Percentiles rank a stretch among this genome's conserved stretches.
Conservation (phyloP, 1,284 basidiomycete species). For the Neotropicomus parvogracilis region DNA sequence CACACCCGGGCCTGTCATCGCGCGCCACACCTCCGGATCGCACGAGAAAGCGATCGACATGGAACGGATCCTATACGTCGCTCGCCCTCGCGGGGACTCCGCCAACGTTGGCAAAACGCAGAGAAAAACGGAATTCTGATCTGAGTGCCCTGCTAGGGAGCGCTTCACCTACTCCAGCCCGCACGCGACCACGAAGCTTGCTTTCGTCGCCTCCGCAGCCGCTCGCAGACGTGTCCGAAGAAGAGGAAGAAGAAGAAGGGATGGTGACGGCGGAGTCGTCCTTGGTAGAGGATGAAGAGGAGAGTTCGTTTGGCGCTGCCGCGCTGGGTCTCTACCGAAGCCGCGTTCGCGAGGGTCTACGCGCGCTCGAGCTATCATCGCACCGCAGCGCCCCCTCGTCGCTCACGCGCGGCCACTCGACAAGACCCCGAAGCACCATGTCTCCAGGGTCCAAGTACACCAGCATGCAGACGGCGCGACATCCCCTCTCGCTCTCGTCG, state of each 20-base stretch:
- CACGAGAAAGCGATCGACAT: slow-evolving; percentile 61
- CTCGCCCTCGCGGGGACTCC: slow-evolving; percentile 46
- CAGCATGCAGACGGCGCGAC: slow-evolving; percentile 53
- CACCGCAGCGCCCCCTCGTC: slow-evolving; percentile 24
- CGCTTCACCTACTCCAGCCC: slow-evolving; percentile 24
- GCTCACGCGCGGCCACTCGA: slow-evolving; percentile 22
- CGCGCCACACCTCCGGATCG: slow-evolving; percentile 27
- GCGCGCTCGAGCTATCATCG: slow-evolving; percentile 40
- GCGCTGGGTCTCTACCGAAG: slow-evolving; percentile 57
- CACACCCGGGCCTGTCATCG: slow-evolving; percentile 39
- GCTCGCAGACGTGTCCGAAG: slow-evolving; percentile 42
- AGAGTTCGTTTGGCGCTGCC: slow-evolving; percentile 51
- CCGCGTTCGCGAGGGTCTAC: slow-evolving; percentile 48
- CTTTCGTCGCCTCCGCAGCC: slow-evolving; percentile 22
- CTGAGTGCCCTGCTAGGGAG: slow-evolving; percentile 44
- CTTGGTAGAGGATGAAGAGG: slow-evolving; percentile 17
- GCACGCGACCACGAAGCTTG: slow-evolving; percentile 20
- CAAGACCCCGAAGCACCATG: slow-evolving; percentile 32
- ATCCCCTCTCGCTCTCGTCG: slow-evolving; percentile 62
- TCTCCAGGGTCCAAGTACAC: slow-evolving; percentile 55
- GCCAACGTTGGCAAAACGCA: slow-evolving; percentile 36
- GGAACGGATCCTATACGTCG: slow-evolving; percentile 63
- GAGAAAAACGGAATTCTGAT: slow-evolving; percentile 54
- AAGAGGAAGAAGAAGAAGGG: slow-evolving; percentile 39
- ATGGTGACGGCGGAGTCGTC: slow-evolving; percentile 27